Evolutionary conservation across 192 early-diverging fungal species (phyloP).

Genomic region (Ambispora gerdemannii): DNA sequence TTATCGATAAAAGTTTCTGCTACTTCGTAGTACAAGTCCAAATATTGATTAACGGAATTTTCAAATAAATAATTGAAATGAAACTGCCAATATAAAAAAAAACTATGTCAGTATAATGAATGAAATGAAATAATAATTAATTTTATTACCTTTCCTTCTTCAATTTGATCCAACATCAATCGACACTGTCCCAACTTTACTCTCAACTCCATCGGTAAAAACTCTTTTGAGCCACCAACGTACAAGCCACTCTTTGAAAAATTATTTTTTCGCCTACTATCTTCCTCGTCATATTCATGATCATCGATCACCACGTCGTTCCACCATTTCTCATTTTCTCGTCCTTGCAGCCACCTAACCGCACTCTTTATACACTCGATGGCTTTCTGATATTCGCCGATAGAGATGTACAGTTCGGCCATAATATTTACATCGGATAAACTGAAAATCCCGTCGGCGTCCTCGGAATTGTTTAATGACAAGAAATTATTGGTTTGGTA

Average conservation of each 20-base stretch:
- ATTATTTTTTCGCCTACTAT: constrained; percentile 17
- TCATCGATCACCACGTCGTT: constrained; percentile 56
- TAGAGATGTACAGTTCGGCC: constrained; percentile 79
- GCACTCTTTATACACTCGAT: constrained; percentile 69
- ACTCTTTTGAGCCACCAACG: constrained; percentile 26
- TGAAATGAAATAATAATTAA: no score
- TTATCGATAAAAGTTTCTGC: constrained; percentile 69
- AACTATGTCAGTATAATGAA: neutral
- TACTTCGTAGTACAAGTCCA: constrained; percentile 72
- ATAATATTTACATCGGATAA: constrained; percentile 86
- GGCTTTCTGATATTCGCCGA: constrained; percentile 71
- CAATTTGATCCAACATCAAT: constrained; percentile 62
- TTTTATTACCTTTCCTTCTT: constrained; percentile 62
- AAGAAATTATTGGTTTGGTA: no score
- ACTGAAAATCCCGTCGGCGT: constrained; percentile 52
- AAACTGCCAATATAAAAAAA: constrained; percentile 44
- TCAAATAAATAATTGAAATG: constrained; percentile 66
- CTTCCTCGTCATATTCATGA: constrained; percentile 53
- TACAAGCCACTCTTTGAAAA: neutral
- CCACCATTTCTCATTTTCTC: constrained; percentile 66
- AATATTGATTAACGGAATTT: constrained; percentile 49
- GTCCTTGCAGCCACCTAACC: constrained; percentile 64
- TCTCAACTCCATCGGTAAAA: constrained; percentile 80
- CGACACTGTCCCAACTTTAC: constrained; percentile 82
- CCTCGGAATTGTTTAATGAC: constrained; percentile 29